phyloP scores from a whole-genome alignment of 768 basidiomycete genomes.

The Suillus hirtellus region DNA sequence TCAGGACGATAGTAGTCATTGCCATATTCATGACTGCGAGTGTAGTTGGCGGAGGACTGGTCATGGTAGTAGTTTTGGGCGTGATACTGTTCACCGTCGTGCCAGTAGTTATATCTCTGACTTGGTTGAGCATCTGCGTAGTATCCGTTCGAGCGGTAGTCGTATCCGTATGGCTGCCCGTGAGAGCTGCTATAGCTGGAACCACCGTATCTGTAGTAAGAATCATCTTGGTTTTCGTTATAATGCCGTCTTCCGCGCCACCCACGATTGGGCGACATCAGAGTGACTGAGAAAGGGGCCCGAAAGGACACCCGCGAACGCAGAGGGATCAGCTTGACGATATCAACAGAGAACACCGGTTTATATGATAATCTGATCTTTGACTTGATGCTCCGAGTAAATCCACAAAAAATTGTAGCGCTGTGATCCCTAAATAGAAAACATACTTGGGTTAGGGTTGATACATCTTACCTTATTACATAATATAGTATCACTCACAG shows the following conservation, averaged over 20 bases:
- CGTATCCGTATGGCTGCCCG: not conserved
- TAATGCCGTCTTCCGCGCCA: not conserved
- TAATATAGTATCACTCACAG: not conserved
- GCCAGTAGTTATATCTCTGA: conserved; percentile 1
- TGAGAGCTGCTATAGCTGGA: not conserved
- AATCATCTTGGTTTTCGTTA: not conserved
- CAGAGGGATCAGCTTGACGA: conserved; percentile 1
- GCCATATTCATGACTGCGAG: not conserved
- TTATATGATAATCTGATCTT: not conserved
- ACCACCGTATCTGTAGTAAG: not conserved
- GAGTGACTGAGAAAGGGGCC: not conserved
- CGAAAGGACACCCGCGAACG: not conserved
- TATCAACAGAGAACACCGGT: not conserved
- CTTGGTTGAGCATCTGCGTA: not conserved
- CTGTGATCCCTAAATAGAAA: not conserved
- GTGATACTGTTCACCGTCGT: not conserved
- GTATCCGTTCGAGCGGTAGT: conserved; percentile 2
- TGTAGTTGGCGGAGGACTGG: not conserved
- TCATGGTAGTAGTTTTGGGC: not conserved
- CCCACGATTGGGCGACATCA: not conserved
- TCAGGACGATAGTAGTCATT: not conserved
- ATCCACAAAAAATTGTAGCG: not conserved
- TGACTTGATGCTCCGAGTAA: not conserved
- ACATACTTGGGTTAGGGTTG: not conserved
- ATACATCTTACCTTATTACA: no score